These are phyloP conservation scores for Aspergillus thermomutatus DNA, from an alignment of 2,329 filamentous ascomycete genomes.

Conservation along the genomic window DNA sequence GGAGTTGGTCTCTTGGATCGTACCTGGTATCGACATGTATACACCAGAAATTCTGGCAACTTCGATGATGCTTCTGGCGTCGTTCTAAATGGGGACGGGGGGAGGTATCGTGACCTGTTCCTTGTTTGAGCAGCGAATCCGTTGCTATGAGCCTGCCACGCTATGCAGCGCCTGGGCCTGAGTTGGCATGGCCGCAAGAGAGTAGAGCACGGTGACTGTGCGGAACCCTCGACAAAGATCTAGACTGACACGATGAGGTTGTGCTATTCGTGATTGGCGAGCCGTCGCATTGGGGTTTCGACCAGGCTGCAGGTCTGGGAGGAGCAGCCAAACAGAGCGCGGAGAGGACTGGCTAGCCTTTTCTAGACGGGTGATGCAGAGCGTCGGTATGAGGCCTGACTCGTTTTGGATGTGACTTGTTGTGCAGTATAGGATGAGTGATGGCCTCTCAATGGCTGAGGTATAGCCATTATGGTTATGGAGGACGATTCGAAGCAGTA, in stretches of 20 bases:
- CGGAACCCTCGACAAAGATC: too few species aligned
- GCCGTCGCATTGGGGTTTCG: slow-evolving; percentile 7
- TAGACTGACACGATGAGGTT: background rate
- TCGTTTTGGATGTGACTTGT: background rate
- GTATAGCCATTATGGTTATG: background rate
- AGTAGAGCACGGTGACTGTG: background rate
- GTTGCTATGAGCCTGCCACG: background rate
- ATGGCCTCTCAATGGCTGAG: background rate
- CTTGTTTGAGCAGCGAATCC: background rate
- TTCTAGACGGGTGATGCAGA: background rate
- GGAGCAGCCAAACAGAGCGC: slow-evolving; percentile 8
- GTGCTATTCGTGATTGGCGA: background rate
- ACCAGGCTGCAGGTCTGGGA: slow-evolving; percentile 4
- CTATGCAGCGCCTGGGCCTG: background rate
- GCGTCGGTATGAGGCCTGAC: background rate
- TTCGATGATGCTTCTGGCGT: background rate
- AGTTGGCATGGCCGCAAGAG: background rate
- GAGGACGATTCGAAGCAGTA: background rate
- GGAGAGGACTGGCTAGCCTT: background rate
- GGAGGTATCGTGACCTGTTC: background rate
- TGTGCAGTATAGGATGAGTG: background rate
- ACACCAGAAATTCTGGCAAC: background rate
- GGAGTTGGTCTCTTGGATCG: background rate
- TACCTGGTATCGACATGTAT: background rate
- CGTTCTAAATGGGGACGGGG: background rate